phyloP scores from a whole-genome alignment of 1,284 basidiomycete species.

The Neolentinus lepideus region DNA sequence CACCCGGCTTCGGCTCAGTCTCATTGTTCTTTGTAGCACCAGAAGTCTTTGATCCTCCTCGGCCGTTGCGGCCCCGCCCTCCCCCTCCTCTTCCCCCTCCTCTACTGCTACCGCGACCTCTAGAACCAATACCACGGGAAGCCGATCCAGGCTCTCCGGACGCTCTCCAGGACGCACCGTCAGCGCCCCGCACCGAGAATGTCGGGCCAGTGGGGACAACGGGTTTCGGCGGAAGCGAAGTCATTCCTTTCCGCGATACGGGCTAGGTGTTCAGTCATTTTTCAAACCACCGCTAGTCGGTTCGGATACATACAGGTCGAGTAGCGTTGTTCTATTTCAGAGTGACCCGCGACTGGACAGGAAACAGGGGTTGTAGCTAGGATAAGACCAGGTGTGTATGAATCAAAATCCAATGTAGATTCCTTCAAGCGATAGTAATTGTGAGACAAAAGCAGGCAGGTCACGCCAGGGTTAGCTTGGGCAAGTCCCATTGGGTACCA shows the following conservation, averaged over 20 bases:
- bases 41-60: conserved; percentile 14
- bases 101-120: conserved; percentile 25
- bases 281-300: background rate
- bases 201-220: background rate
- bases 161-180: conserved; percentile 31
- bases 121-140: conserved; percentile 29
- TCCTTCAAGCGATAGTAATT: background rate
- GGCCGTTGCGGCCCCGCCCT: conserved; percentile 20
- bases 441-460: conserved; percentile 1
- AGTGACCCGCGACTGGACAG: background rate
- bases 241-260: conserved; percentile 1
- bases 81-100: conserved; percentile 30
- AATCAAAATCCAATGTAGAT: background rate
- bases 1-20: background rate
- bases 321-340: background rate
- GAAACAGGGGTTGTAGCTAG: background rate
- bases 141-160: conserved; percentile 40
- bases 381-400: background rate
- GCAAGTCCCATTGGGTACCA: conserved; percentile 10
- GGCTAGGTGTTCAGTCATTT: background rate
- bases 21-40: background rate
- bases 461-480: background rate
- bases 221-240: background rate
- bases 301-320: background rate
- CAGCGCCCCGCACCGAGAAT: background rate